phyloP scores from a whole-genome alignment of 2,329 filamentous ascomycete species.

The Fusarium sp. region DNA sequence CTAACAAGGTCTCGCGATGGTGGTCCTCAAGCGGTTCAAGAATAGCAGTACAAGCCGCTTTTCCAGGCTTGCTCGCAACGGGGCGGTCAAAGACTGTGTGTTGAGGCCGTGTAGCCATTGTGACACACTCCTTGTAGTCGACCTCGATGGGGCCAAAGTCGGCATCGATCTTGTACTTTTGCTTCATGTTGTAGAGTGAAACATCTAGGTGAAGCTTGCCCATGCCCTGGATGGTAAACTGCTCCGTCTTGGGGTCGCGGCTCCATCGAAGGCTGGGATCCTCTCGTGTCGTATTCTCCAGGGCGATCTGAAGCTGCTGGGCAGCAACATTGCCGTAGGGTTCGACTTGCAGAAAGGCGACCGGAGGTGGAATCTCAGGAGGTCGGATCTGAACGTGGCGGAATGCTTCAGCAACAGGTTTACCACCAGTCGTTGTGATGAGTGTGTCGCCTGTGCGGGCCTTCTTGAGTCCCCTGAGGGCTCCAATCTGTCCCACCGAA shows the following conservation, averaged over 20 bases:
- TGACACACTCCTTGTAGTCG: conserved; percentile 89
- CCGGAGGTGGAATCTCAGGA: conserved; percentile 89
- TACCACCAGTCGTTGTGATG: conserved; percentile 74
- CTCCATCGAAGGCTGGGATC: conserved; percentile 91
- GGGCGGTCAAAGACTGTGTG: conserved; percentile 80
- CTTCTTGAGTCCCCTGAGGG: conserved; percentile 88
- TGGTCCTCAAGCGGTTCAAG: conserved; percentile 70
- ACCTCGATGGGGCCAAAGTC: conserved; percentile 93
- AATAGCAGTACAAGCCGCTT: conserved; percentile 77
- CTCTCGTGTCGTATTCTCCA: conserved; percentile 85
- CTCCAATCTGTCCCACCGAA: conserved; percentile 89
- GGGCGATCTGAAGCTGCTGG: conserved; percentile 80
- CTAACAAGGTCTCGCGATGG: conserved; percentile 52
- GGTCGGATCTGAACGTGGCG: conserved; percentile 85
- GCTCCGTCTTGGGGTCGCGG: conserved; percentile 88
- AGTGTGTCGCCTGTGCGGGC: conserved; percentile 96
- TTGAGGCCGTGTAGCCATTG: conserved; percentile 65
- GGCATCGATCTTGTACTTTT: conserved; percentile 89
- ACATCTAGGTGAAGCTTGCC: conserved; percentile 96
- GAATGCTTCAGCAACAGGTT: conserved; percentile 75
- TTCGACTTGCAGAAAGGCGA: conserved; percentile 96
- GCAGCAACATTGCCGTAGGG: conserved; percentile 81
- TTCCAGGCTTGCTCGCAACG: conserved; percentile 83
- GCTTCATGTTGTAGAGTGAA: conserved; percentile 86
- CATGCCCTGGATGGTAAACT: conserved; percentile 95